Conservation (phyloP, 1,139 yeast species). For the Meyerozyma sp. region DNA sequence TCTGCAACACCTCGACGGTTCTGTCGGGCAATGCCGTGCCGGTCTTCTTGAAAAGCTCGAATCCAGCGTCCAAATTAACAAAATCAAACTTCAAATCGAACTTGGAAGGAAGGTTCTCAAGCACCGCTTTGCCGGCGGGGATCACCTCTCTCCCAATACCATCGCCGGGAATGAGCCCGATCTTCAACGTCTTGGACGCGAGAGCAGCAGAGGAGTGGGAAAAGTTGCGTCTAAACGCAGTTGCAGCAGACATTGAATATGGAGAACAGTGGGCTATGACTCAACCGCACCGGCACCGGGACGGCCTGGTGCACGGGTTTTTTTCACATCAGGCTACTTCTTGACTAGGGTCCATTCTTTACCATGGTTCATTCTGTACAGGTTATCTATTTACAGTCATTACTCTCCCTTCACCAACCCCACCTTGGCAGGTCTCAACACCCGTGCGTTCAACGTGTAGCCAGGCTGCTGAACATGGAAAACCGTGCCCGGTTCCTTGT, state of each 20-base stretch:
- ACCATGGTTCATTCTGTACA: too few species aligned
- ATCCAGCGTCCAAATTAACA: conserved; percentile 87
- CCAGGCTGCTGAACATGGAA: conserved; percentile 93
- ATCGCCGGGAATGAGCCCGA: conserved; percentile 88
- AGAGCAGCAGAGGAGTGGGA: conserved; percentile 22
- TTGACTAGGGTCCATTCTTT: too few species aligned
- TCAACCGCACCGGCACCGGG: neutral
- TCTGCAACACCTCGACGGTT: conserved; percentile 74
- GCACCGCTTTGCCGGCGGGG: conserved; percentile 85
- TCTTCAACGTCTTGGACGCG: conserved; percentile 33
- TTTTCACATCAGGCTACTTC: too few species aligned
- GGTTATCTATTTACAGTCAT: neutral
- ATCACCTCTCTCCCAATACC: conserved; percentile 97
- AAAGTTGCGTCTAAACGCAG: conserved; percentile 28
- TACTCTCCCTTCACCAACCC: conserved; percentile 68
- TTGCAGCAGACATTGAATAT: conserved; percentile 14
- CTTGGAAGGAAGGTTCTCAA: conserved; percentile 73
- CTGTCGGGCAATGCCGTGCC: conserved; percentile 94
- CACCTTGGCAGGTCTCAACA: conserved; percentile 93
- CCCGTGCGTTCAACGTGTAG: conserved; percentile 79
- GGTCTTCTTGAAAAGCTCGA: conserved; percentile 83
- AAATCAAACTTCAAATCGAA: conserved; percentile 80
- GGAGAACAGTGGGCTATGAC: neutral
- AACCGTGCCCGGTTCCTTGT: conserved; percentile 87
- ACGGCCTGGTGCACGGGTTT: neutral